Evolutionary conservation across 2,329 filamentous ascomycete species (phyloP), one percentile per base, ranked within the genome.

Genomic region (Cordyceps farinosa): DNA sequence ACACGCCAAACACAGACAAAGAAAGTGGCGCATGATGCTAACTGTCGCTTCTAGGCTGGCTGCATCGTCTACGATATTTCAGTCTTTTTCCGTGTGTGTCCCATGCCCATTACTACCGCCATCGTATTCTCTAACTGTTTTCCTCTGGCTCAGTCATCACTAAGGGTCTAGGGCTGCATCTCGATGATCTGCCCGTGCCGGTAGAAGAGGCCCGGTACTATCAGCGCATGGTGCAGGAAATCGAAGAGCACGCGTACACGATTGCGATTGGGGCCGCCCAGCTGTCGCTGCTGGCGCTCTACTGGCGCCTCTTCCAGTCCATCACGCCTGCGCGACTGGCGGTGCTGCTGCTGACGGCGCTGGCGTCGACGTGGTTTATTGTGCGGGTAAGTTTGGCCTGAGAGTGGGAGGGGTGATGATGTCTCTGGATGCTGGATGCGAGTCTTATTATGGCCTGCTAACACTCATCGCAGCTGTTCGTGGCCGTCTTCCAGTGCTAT

Each of bases 161-260:
- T 0, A 59, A 66, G 13, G 65, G 65, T 15, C 34, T 66, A 15
- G 65, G 65, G 2, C 54, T 54, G 10, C 63, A 63, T 42, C 48
- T 66, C 3, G 63, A 60, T 15, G 55, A 66, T 17, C 32, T 66
- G 22, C 62, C 63, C 15, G 54, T 64, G 7, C 27, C 63, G n/a
- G 17, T 61, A 5, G 59, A 32, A 2, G 59, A 65, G 32, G 65
- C 65, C 2, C 48, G 58, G 22, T 66, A 62, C n/a, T 65, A 65
- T 40, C 58, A 64, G 50, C 52, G 59, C 34, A 59, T 63, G 60
- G 55, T 65, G 6, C 65, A 66, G 32, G 65, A 64, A n/a, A 61
- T 65, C 6, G 54, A 66, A n/a, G 65, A 66, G 50, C 65, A 66
- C 47, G 56, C 59, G 6, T 66, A 66, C 22, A 66, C 65, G 17